Conservation (phyloP, 805 yeast genomes). For the Wickerhamomyces ciferrii region DNA sequence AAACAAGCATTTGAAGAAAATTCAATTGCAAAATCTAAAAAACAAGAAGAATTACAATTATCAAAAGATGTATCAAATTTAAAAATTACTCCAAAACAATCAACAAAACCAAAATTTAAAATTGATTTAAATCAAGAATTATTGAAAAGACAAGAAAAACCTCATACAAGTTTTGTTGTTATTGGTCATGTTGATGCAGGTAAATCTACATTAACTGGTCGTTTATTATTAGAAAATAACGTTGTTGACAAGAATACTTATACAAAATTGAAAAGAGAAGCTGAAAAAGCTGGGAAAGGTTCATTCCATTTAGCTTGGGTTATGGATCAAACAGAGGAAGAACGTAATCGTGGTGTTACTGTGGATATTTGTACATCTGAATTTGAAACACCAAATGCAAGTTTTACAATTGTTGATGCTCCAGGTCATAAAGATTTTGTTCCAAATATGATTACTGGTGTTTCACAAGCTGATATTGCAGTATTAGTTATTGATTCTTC, state of each 20-base stretch:
- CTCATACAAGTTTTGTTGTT: slow-evolving; percentile 97
- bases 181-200: slow-evolving; percentile 99
- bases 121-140: slow-evolving; percentile 21
- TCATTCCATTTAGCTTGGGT: slow-evolving; percentile 99
- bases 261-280: slow-evolving; percentile 96
- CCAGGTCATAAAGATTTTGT: slow-evolving; percentile 97
- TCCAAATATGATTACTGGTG: slow-evolving; percentile 95
- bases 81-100: slow-evolving; percentile 15
- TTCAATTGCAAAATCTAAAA: slow-evolving; percentile 12
- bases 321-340: slow-evolving; percentile 92
- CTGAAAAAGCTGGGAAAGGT: slow-evolving; percentile 96
- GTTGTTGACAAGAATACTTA: slow-evolving; percentile 95
- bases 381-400: slow-evolving; percentile 87
- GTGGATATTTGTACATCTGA: slow-evolving; percentile 90
- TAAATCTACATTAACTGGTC: slow-evolving; percentile 98
- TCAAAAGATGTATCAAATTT: slow-evolving; percentile 13
- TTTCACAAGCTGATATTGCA: slow-evolving; percentile 92
- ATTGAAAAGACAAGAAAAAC: slow-evolving; percentile 77
- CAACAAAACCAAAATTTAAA: slow-evolving; percentile 17
- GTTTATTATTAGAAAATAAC: slow-evolving; percentile 95
- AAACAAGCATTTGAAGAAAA: slow-evolving; percentile 34
- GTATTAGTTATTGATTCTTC: slow-evolving; percentile 88
- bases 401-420: slow-evolving; percentile 89
- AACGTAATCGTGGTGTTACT: slow-evolving; percentile 96
- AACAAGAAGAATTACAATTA: slow-evolving; percentile 13